Percentiles rank a stretch among this genome's conserved stretches.
Conservation (phyloP, 768 basidiomycete genomes). For the Atractiella rhizophila region DNA sequence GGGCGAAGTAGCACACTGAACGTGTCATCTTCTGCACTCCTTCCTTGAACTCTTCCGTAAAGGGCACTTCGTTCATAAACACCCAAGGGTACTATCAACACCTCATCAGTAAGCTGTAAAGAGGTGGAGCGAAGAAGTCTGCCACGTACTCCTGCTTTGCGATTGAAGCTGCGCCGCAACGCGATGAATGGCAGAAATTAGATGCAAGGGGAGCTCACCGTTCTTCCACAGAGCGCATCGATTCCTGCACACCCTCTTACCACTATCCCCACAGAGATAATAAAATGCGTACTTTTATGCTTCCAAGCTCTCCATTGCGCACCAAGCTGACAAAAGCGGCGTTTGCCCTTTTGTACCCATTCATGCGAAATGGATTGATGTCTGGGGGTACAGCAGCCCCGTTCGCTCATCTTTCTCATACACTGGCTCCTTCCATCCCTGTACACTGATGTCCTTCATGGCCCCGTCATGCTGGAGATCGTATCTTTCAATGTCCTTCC, state of each 20-base stretch:
- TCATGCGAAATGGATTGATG: conserved; percentile 12
- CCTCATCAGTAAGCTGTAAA: no score
- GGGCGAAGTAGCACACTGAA: conserved; percentile 22
- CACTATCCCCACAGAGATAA: no score
- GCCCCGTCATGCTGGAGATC: no score
- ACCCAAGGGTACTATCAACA: conserved; percentile 38
- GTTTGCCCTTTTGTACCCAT: conserved; percentile 14
- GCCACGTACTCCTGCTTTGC: conserved; percentile 27
- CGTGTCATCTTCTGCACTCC: conserved; percentile 13
- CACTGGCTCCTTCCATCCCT: conserved; percentile 3
- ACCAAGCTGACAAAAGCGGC: conserved; percentile 14
- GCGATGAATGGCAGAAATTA: conserved; percentile 45
- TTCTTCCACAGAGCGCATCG: conserved; percentile 59
- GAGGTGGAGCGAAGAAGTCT: no score
- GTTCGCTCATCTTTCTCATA: conserved; percentile 1
- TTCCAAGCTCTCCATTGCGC: conserved; percentile 11
- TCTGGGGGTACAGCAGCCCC: conserved; percentile 12
- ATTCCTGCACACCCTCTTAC: no score
- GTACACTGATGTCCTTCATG: no score
- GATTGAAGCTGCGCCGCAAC: conserved; percentile 70
- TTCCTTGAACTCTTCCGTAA: conserved; percentile 43
- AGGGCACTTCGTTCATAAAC: conserved; percentile 55
- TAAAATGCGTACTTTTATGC: no score
- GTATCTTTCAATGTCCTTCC: no score
- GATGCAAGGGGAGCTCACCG: conserved; percentile 62